Evolutionary conservation across 345 rosid genomes (phyloP), one percentile per base, ranked within the genome.

Genomic region (Lagerstroemia speciosa): DNA sequence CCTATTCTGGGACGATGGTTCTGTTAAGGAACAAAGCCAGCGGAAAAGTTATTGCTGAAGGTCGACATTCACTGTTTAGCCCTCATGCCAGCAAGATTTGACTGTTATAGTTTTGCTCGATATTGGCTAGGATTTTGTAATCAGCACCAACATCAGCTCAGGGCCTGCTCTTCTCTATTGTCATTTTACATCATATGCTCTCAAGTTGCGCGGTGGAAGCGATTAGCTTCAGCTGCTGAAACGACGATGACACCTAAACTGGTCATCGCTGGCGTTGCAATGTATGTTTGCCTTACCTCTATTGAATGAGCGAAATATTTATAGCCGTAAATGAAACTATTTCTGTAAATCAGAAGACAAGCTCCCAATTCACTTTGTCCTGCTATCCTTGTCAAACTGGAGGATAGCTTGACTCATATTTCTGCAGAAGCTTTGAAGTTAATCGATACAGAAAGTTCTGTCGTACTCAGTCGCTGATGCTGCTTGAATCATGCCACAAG

Each of bases 21-120:
- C 86, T 82, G 16, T 75, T 93, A 33, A 87, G 81, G 73, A 93
- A 87, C 80, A 89, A 87, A 73, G 73, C 60, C 50, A 89, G 90
- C 0, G 96, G 96, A 20, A 95, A 91, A 83, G 57, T 87, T 58
- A 79, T 93, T 38, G 98, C 98, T 0, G 97, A 93, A 85, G 97
- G 96, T 62, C 89, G 97, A 20, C 98, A 93, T 82, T 93, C 97
- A 7, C 50, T 87, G 85, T 91, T 85, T 70, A 89, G 89, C 40
- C 78, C 69, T 71, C 85, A 74, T 69, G 55, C 75, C 71, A 93
- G 95, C 85, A 89, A 89, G 75, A 83, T 93, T 80, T 89, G 81
- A 83, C 50, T 10, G 52, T 55, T 8, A 24, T 3, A 2, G 30
- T 55, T 24, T 20, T 48, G 55, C 24, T 5, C 55, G 24, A 20